phyloP scores from a whole-genome alignment of 345 rosid genomes.

The Pseudoturritis turrita region DNA sequence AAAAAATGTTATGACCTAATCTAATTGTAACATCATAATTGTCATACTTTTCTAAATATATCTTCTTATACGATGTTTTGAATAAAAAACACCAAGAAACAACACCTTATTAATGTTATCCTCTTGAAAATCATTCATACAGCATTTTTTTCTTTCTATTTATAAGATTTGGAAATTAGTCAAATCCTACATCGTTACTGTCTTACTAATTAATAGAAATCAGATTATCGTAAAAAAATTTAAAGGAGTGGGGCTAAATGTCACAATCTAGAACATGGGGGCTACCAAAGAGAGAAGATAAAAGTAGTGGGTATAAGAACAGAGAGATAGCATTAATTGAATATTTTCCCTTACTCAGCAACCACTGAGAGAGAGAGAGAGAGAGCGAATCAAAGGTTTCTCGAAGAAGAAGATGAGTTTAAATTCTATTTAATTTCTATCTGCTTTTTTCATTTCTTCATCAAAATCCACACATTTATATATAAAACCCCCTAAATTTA shows the following conservation, averaged over 20 bases:
- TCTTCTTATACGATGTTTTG: too few relatives aligned
- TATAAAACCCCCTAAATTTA: neutral
- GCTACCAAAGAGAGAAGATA: neutral
- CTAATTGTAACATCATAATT: neutral
- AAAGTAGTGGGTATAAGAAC: constrained; percentile 19
- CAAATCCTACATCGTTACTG: too few relatives aligned
- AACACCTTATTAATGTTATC: too few relatives aligned
- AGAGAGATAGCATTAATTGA: constrained; percentile 29
- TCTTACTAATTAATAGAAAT: too few relatives aligned
- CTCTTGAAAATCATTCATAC: too few relatives aligned
- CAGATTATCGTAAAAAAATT: too few relatives aligned
- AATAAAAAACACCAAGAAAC: too few relatives aligned
- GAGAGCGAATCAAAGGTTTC: constrained; percentile 35
- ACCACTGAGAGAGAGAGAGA: constrained; percentile 22
- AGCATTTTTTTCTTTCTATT: too few relatives aligned
- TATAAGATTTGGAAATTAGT: too few relatives aligned
- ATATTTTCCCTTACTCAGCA: constrained; percentile 11
- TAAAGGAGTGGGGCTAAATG: constrained; percentile 21
- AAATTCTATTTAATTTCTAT: constrained; percentile 11
- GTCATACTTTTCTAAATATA: too few relatives aligned
- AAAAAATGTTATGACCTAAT: neutral
- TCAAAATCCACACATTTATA: constrained; percentile 9
- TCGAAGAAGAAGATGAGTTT: constrained; percentile 48
- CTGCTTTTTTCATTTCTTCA: constrained; percentile 12
- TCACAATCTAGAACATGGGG: constrained; percentile 28